These are phyloP conservation scores for Phytophthora multivora DNA, from an alignment of 352 stramenopile genomes.

Conservation along the genomic window DNA sequence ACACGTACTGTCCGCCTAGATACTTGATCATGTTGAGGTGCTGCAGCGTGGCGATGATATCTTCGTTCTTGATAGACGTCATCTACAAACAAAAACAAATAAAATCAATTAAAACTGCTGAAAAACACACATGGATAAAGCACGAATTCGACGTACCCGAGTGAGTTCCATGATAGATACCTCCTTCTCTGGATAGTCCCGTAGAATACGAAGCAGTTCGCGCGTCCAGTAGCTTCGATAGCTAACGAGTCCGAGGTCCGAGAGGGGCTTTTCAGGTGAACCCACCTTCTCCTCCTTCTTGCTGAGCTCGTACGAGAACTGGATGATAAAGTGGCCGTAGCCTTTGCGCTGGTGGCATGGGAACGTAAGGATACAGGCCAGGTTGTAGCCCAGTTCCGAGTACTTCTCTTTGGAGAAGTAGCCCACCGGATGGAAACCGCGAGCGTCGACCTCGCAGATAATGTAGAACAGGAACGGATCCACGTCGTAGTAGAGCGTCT, in stretches of 20 bases:
- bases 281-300: constrained; percentile 98
- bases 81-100: constrained; percentile 32
- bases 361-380: constrained; percentile 99
- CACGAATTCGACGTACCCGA: constrained; percentile 41
- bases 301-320: constrained; percentile 98
- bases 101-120: not conserved
- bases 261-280: constrained; percentile 99
- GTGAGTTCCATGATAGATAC: constrained; percentile 97
- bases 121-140: not conserved
- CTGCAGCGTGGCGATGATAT: constrained; percentile 99
- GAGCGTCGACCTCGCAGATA: constrained; percentile 94
- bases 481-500: constrained; percentile 99
- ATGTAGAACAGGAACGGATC: constrained; percentile 99
- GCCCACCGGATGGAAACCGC: constrained; percentile 94
- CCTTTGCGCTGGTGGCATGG: constrained; percentile 98
- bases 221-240: constrained; percentile 99
- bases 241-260: constrained; percentile 98
- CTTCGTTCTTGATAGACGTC: constrained; percentile 95
- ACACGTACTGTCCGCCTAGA: constrained; percentile 98
- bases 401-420: constrained; percentile 99
- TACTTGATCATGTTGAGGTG: constrained; percentile 99
- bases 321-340: constrained; percentile 99
- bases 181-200: constrained; percentile 75
- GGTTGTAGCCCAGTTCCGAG: constrained; percentile 98
- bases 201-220: constrained; percentile 93